Percentiles rank a stretch among this genome's conserved stretches.
Evolutionary conservation across 768 basidiomycete genomes (phyloP).

Genomic region (Agaricus sinodeliciosus): DNA sequence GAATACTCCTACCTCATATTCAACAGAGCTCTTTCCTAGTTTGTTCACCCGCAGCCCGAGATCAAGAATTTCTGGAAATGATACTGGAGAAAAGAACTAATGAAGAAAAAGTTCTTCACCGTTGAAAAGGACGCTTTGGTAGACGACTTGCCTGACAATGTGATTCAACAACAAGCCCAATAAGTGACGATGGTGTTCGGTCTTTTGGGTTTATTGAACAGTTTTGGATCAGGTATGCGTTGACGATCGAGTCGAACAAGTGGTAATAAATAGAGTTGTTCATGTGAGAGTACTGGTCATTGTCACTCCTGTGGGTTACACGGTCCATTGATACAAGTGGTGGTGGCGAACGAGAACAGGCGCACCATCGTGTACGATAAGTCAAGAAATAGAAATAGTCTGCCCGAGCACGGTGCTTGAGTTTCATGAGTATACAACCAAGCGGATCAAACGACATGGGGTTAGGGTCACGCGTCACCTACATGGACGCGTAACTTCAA

Average conservation of each 20-base stretch:
- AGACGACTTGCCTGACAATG: conserved; percentile 49
- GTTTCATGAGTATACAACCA: background rate
- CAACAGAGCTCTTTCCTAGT: conserved; percentile 69
- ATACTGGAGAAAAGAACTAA: conserved; percentile 65
- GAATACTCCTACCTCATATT: conserved; percentile 79
- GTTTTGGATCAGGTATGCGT: conserved; percentile 65
- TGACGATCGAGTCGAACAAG: conserved; percentile 77
- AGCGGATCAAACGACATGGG: background rate
- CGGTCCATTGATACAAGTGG: no score
- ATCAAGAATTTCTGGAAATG: conserved; percentile 66
- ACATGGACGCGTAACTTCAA: conserved; percentile 7
- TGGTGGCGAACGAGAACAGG: background rate
- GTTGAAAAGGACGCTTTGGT: background rate
- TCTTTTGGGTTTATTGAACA: conserved; percentile 48
- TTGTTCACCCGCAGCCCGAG: conserved; percentile 63
- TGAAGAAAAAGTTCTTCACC: background rate
- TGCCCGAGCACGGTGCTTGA: conserved; percentile 33
- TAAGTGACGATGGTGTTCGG: conserved; percentile 34
- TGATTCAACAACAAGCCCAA: conserved; percentile 77
- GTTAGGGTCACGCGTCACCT: conserved; percentile 12
- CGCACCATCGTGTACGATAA: conserved; percentile 69
- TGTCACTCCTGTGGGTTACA: conserved; percentile 59
- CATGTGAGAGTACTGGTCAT: conserved; percentile 78
- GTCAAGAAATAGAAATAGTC: conserved; percentile 57
- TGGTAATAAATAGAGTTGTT: conserved; percentile 82